A percentile compares a stretch with the other conserved stretches of the same genome.
phyloP scores from a whole-genome alignment of 2,329 filamentous ascomycete genomes.

The Tothia fuscella region DNA sequence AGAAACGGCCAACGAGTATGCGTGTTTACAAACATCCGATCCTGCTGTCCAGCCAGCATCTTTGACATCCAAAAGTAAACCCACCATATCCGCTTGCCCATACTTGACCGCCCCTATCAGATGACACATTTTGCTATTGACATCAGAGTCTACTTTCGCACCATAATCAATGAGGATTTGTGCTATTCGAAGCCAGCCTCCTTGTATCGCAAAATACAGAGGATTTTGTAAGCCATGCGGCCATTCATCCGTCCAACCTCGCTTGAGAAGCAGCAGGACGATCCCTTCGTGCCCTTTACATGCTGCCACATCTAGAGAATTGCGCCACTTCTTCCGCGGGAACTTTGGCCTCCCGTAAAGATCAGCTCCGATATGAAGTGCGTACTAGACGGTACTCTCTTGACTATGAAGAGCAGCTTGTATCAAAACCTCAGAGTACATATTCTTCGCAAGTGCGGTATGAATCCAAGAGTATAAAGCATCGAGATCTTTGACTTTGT shows the following conservation, averaged over 20 bases:
- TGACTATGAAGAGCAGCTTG: background rate
- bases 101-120: background rate
- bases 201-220: background rate
- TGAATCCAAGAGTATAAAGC: background rate
- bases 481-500: background rate
- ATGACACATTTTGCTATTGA: background rate
- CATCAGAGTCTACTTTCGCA: background rate
- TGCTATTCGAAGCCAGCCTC: background rate
- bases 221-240: background rate
- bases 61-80: background rate
- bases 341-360: background rate
- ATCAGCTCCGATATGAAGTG: background rate
- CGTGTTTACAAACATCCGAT: background rate
- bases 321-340: background rate
- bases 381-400: background rate
- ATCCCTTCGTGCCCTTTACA: background rate
- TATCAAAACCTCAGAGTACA: background rate
- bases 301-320: background rate
- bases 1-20: background rate
- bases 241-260: background rate
- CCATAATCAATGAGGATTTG: background rate
- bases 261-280: background rate
- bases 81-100: background rate
- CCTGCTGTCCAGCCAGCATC: background rate
- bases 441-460: background rate